These are phyloP conservation scores for Apocynum venetum DNA, from an alignment of 257 asterid species.

Conservation along the genomic window DNA sequence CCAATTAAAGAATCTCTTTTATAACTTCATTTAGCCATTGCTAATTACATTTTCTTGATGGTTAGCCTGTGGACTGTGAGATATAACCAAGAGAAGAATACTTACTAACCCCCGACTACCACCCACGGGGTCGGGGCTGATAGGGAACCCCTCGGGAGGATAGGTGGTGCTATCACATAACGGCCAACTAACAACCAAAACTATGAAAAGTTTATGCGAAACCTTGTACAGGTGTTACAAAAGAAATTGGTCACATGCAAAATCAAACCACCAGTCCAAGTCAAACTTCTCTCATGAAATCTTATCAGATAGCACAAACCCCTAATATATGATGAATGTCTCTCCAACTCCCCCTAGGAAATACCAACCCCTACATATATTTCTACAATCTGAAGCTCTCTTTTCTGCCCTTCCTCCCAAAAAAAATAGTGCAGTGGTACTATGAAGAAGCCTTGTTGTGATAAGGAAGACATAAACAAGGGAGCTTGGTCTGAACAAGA, in stretches of 20 bases:
- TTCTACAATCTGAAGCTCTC: background rate
- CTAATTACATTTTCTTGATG: too few species aligned
- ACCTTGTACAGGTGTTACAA: background rate
- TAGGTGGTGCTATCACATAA: background rate
- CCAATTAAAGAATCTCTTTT: too few species aligned
- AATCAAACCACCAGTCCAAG: constrained; percentile 21
- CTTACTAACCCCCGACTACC: too few species aligned
- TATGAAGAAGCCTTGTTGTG: constrained; percentile 22
- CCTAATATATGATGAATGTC: background rate
- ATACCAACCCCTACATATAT: too few species aligned
- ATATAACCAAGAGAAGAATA: too few species aligned
- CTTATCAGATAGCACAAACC: background rate
- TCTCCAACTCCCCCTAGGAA: background rate
- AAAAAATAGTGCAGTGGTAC: background rate
- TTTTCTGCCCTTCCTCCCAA: background rate
- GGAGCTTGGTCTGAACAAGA: constrained; percentile 30
- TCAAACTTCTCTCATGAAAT: constrained; percentile 2
- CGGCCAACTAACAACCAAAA: constrained; percentile 3
- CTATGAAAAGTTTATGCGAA: background rate
- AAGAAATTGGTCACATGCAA: constrained; percentile 2
- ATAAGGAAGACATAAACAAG: constrained; percentile 13
- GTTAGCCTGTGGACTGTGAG: too few species aligned
- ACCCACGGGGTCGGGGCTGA: too few species aligned
- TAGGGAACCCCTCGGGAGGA: too few species aligned
- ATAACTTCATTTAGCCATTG: too few species aligned